These are phyloP conservation scores for Metschnikowia kofuensis DNA, from an alignment of 805 yeast species.

Conservation along the genomic window DNA sequence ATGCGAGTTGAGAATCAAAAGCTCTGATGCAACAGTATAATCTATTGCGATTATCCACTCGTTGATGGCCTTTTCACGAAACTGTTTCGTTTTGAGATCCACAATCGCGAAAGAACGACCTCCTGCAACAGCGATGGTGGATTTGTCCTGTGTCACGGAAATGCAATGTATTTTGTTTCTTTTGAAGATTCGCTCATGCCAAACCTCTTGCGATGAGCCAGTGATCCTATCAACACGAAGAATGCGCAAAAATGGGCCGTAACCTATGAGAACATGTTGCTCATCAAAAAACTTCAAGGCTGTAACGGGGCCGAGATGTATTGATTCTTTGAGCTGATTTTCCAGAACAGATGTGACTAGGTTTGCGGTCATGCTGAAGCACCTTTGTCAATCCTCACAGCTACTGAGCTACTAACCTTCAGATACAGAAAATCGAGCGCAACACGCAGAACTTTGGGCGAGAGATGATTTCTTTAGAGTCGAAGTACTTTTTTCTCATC, in stretches of 20 bases:
- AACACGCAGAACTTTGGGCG: no score
- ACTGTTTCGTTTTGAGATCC: slow-evolving; percentile 12
- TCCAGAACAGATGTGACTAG: slow-evolving; percentile 2
- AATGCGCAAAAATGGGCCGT: slow-evolving; percentile 64
- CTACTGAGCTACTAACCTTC: not conserved
- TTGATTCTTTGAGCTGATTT: slow-evolving; percentile 1
- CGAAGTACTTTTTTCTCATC: no score
- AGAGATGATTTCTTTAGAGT: no score
- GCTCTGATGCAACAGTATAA: slow-evolving; percentile 35
- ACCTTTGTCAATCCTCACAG: not conserved
- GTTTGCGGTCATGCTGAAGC: not conserved
- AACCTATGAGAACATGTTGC: slow-evolving; percentile 51
- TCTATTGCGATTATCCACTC: slow-evolving; percentile 80
- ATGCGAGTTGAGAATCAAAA: slow-evolving; percentile 72
- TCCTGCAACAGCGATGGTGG: slow-evolving; percentile 54
- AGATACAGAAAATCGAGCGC: no score
- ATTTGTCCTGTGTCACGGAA: slow-evolving; percentile 28
- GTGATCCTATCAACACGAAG: slow-evolving; percentile 39
- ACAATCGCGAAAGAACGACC: slow-evolving; percentile 61
- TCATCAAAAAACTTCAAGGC: slow-evolving; percentile 46
- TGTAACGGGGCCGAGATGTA: slow-evolving; percentile 69
- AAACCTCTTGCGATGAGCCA: slow-evolving; percentile 31
- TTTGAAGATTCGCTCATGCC: slow-evolving; percentile 49
- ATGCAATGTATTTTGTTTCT: slow-evolving; percentile 85
- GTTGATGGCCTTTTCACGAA: slow-evolving; percentile 49